Evolutionary conservation across 2,329 filamentous ascomycete genomes (phyloP), one percentile per base, ranked within the genome.

Genomic region (Xylariaceae sp.): DNA sequence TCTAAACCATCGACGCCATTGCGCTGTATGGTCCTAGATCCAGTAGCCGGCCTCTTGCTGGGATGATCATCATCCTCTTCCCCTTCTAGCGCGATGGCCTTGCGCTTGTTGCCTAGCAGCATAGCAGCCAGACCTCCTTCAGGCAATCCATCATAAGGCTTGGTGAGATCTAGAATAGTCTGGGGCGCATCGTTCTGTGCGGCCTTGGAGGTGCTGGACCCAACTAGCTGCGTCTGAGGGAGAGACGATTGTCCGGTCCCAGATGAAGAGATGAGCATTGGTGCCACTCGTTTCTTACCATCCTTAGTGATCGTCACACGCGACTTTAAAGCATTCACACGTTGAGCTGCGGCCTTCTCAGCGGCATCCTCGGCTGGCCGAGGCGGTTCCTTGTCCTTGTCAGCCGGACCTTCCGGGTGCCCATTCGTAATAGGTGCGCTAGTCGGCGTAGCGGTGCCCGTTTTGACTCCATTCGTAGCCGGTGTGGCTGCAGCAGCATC

Each of bases 291-390:
- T 74, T 99, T 99, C 73, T 94, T 97, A 31, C 94, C 94, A 60
- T 99, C 93, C 68, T 97, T 97, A 0, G 90, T 96, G 54, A 97
- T 87, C 0, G 93, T 97, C 3, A 97, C 92, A 47, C 94, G 83
- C 56, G 93, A 90, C 71, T 97, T 97, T 58, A 97, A 72, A 62
- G 76, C 76, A 56, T 74, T 78, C 63, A 83, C 77, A 53, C 79
- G 72, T 54, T 81, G 75, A 1, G 75, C 79, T 14, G 13, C 16
- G 4, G 74, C 67, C 66, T 83, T 82, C 58, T 82, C 78, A 1
- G 75, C 75, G 9, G 70, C 71, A 58, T 83, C 79, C 47, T 79
- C 73, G 5, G 70, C 68, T 2, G 64, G 52, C 36, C 63, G 58
- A 10, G 66, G 64, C 43, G 72, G 70, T 18, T 70, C 69, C 33